These are phyloP conservation scores for Exophiala xenobiotica DNA, from an alignment of 2,329 filamentous ascomycete species.

Conservation along the genomic window DNA sequence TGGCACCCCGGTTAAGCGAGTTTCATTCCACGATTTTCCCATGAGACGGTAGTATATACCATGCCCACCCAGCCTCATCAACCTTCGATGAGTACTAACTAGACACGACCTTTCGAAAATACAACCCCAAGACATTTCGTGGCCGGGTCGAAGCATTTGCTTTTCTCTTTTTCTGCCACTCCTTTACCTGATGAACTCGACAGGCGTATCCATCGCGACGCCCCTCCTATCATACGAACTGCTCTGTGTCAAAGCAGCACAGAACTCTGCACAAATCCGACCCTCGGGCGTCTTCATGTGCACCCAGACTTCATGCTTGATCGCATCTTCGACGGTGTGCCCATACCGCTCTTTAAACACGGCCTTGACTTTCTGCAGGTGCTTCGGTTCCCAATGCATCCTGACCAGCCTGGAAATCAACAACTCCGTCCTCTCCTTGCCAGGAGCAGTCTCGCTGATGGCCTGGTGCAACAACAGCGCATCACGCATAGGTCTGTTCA, in stretches of 20 bases:
- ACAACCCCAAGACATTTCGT: no score
- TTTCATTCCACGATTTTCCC: no score
- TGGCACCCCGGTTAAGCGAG: no score
- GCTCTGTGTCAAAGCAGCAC: slow-evolving; percentile 23
- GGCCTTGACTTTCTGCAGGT: slow-evolving; percentile 75
- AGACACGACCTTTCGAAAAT: no score
- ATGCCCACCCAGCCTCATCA: no score
- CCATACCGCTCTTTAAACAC: slow-evolving; percentile 79
- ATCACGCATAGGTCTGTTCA: slow-evolving; percentile 92
- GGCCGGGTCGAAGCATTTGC: no score
- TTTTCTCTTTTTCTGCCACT: slow-evolving; percentile 13
- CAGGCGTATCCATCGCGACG: slow-evolving; percentile 1
- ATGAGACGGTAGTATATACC: no score
- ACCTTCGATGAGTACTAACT: not conserved
- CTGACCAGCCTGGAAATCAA: slow-evolving; percentile 84
- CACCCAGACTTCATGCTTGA: slow-evolving; percentile 72
- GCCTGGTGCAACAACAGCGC: slow-evolving; percentile 89
- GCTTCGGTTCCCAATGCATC: slow-evolving; percentile 85
- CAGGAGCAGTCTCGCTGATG: slow-evolving; percentile 68
- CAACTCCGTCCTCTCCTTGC: slow-evolving; percentile 76
- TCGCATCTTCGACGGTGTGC: slow-evolving; percentile 70
- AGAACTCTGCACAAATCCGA: slow-evolving; percentile 28
- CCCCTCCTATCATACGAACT: slow-evolving; percentile 4
- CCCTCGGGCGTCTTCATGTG: slow-evolving; percentile 34
- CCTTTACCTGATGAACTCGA: not conserved